phyloP scores from a whole-genome alignment of 2,329 filamentous ascomycete species.

The Epichloe scottii region DNA sequence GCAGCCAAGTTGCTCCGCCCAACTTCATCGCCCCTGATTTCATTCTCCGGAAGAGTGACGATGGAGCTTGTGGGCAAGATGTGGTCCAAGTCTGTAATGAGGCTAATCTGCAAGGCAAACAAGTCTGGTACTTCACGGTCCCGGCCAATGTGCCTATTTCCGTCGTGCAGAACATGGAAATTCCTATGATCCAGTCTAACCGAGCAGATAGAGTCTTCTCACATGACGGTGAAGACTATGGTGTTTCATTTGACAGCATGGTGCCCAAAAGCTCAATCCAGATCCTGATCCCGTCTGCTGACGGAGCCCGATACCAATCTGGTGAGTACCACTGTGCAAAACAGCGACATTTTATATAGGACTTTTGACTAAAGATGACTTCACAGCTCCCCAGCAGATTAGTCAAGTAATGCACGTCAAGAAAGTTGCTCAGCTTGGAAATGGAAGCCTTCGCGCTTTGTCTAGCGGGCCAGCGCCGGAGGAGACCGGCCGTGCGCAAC shows the following conservation, averaged over 20 bases:
- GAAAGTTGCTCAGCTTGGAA: slow-evolving; percentile 44
- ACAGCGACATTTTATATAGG: slow-evolving; percentile 4
- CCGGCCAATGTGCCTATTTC: slow-evolving; percentile 58
- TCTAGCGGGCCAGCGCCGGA: slow-evolving; percentile 31
- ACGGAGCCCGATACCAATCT: slow-evolving; percentile 39
- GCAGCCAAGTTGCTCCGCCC: slow-evolving; percentile 26
- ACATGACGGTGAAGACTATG: slow-evolving; percentile 52
- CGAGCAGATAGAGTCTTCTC: slow-evolving; percentile 43
- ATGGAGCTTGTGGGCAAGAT: slow-evolving; percentile 28
- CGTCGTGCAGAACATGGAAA: slow-evolving; percentile 50
- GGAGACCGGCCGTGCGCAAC: slow-evolving; percentile 48
- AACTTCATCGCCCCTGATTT: slow-evolving; percentile 40
- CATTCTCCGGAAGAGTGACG: slow-evolving; percentile 35
- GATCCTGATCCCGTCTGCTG: slow-evolving; percentile 46
- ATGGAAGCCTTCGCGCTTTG: slow-evolving; percentile 14
- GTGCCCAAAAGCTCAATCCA: slow-evolving; percentile 39
- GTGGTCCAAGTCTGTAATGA: slow-evolving; percentile 43
- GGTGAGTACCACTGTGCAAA: slow-evolving; percentile 29
- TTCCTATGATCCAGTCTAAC: slow-evolving; percentile 42
- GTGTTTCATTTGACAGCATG: slow-evolving; percentile 39
- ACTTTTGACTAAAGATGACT: slow-evolving; percentile 4
- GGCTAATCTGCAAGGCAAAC: slow-evolving; percentile 52
- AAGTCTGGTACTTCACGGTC: slow-evolving; percentile 71
- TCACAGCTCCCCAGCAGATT: slow-evolving; percentile 27
- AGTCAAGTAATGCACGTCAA: slow-evolving; percentile 53